phyloP scores from a whole-genome alignment of 805 yeast genomes.

The Candida argentea region DNA sequence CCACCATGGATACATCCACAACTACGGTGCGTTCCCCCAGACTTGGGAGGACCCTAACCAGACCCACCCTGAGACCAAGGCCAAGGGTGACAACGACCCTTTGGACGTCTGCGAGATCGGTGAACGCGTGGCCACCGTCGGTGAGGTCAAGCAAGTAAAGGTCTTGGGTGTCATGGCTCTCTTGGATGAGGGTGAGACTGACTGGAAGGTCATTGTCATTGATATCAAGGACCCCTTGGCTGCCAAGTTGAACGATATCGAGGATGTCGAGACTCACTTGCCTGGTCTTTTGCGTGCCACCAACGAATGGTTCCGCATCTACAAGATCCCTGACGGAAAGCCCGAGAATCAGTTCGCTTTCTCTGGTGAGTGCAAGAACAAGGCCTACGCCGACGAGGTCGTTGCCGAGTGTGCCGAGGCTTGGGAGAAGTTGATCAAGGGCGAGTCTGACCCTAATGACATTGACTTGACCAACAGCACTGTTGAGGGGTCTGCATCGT shows the following conservation, averaged over 20 bases:
- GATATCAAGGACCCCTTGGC: conserved; percentile 60
- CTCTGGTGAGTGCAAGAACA: conserved; percentile 54
- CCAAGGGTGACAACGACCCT: conserved; percentile 39
- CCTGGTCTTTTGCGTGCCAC: conserved; percentile 67
- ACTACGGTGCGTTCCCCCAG: conserved; percentile 98
- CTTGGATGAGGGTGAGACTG: conserved; percentile 91
- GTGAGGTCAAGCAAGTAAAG: conserved; percentile 53
- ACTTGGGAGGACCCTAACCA: conserved; percentile 73
- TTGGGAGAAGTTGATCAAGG: conserved; percentile 53
- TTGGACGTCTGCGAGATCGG: conserved; percentile 41
- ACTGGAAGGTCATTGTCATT: conserved; percentile 82
- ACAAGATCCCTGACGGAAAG: conserved; percentile 78
- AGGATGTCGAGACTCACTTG: conserved; percentile 56
- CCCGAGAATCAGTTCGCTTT: conserved; percentile 68
- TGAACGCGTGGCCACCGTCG: conserved; percentile 36
- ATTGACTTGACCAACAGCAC: conserved; percentile 73
- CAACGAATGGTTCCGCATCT: conserved; percentile 71
- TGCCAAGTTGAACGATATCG: conserved; percentile 44
- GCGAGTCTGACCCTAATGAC: conserved; percentile 38
- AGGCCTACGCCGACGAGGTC: conserved; percentile 47
- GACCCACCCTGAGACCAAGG: conserved; percentile 51
- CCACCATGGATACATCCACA: conserved; percentile 96
- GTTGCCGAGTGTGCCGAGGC: conserved; percentile 56
- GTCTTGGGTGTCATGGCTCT: conserved; percentile 69
- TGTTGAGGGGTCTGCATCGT: conserved; percentile 45